Evolutionary conservation across 345 rosid genomes (phyloP), one percentile per base, ranked within the genome.

Genomic region (Eucalyptus curtisii): DNA sequence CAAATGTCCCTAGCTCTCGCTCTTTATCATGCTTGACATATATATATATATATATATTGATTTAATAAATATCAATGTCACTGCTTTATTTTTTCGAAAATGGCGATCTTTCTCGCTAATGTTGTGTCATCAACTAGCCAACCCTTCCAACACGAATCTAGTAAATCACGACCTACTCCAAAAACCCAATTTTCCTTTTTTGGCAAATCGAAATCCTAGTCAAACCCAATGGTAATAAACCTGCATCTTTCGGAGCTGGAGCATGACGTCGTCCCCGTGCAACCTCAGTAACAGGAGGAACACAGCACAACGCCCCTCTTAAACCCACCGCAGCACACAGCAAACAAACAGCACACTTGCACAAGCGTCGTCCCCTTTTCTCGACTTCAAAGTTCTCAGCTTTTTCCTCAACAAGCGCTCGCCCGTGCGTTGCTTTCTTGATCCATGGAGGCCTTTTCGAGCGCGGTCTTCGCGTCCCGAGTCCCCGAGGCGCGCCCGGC

Each of bases 371-470:
- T 22, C 27, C 13, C 47, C 82, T 68, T 66, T 68, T 68, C 80
- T 76, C 82, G 24, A 20, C 24, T 44, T 40, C 82, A 76, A 76
- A 76, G 82, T 76, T 76, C 82, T 76, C 82, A 11, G 47, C 82
- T 76, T 76, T 71, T 64, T 40, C 30, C 82, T 76, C 47, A 10
- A 6, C 16, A 11, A 76, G 47, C 82, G 82, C 42, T 76, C 42
- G 7, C 11, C 24, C 42, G 47, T 20, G 13, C 49, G 66, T 48
- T 31, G 27, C 85, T 64, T 86, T 30, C 81, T 80, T 64, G 47
- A 24, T 47, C 89, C 87, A 94, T 96, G 99, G 98, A 95, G 86
- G 87, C 96, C 79, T 87, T 94, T 12, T 92, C 94, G 86, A 92
- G 91, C 87, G 91, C 94, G 37, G 53, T 86, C 44, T 86, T 91